These are phyloP conservation scores for Plectosphaerella sp. DNA, from an alignment of 2,329 filamentous ascomycete genomes.

Conservation along the genomic window DNA sequence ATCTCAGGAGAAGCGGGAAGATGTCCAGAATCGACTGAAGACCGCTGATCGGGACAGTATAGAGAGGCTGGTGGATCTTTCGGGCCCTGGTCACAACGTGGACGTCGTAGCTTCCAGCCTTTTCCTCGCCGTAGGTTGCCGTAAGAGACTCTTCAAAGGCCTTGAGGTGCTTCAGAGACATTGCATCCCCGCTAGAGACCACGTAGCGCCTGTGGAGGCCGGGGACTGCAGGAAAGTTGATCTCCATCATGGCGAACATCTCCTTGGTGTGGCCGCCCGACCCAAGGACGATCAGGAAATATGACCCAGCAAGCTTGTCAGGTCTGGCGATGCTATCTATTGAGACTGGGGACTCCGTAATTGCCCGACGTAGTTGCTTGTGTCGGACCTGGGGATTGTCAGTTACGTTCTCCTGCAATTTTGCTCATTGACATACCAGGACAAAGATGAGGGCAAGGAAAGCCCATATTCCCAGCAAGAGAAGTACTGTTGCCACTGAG, in stretches of 20 bases:
- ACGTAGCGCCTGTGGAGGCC: constrained; percentile 74
- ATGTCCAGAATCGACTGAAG: constrained; percentile 62
- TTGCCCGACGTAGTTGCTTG: constrained; percentile 5
- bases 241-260: constrained; percentile 79
- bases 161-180: constrained; percentile 66
- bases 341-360: neutral
- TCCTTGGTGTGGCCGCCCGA: constrained; percentile 94
- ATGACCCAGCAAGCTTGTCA: constrained; percentile 24
- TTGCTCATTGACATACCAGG: constrained; percentile 17
- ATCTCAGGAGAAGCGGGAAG: constrained; percentile 46
- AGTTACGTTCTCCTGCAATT: neutral
- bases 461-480: neutral
- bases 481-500: constrained; percentile 4
- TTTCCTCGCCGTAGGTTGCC: constrained; percentile 12
- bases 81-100: constrained; percentile 71
- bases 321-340: constrained; percentile 1
- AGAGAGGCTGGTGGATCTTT: constrained; percentile 73
- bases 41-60: constrained; percentile 67
- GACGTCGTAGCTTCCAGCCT: constrained; percentile 55
- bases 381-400: constrained; percentile 4
- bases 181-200: constrained; percentile 72
- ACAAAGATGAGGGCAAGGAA: constrained; percentile 18
- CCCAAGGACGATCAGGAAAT: constrained; percentile 79
- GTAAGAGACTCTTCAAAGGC: constrained; percentile 32
- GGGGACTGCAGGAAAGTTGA: constrained; percentile 45